Percentiles rank a stretch among this genome's conserved stretches.
Conservation (phyloP, 768 basidiomycete genomes). For the Lactarius akahatsu region DNA sequence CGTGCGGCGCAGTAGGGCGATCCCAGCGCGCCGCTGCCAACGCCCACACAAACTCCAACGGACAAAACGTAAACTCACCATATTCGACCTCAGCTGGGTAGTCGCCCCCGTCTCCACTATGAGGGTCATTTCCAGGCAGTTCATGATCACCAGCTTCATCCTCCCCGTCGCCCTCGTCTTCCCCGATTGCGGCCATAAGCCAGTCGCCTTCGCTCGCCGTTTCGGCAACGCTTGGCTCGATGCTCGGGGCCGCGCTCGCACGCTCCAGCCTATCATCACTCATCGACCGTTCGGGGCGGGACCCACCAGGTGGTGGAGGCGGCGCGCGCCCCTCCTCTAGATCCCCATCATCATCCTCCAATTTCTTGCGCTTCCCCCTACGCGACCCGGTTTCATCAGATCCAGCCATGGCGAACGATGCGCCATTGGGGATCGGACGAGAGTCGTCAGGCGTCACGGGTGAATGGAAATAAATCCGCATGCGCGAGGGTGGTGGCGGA, state of each 20-base stretch:
- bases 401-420: slow-evolving; percentile 43
- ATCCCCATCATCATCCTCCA: slow-evolving; percentile 86
- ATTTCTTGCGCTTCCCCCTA: slow-evolving; percentile 85
- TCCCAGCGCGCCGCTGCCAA: slow-evolving; percentile 34
- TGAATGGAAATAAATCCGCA: slow-evolving; percentile 91
- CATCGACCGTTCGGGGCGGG: slow-evolving; percentile 39
- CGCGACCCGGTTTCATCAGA: slow-evolving; percentile 52
- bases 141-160: slow-evolving; percentile 33
- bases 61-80: slow-evolving; percentile 36
- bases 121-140: slow-evolving; percentile 16
- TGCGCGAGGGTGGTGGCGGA: slow-evolving; percentile 67
- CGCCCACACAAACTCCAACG: slow-evolving; percentile 35
- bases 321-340: slow-evolving; percentile 67
- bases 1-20: slow-evolving; percentile 28
- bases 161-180: slow-evolving; percentile 57
- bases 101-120: slow-evolving; percentile 17
- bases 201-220: slow-evolving; percentile 76
- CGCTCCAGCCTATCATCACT: slow-evolving; percentile 57
- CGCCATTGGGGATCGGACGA: slow-evolving; percentile 66
- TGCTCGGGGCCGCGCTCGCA: slow-evolving; percentile 67
- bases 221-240: slow-evolving; percentile 63
- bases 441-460: slow-evolving; percentile 81
- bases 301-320: slow-evolving; percentile 56
- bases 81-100: slow-evolving; percentile 23
- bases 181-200: slow-evolving; percentile 86